Evolutionary conservation across 164 flowering plant genomes (phyloP).

Genomic region (Vitis rotundifolia): DNA sequence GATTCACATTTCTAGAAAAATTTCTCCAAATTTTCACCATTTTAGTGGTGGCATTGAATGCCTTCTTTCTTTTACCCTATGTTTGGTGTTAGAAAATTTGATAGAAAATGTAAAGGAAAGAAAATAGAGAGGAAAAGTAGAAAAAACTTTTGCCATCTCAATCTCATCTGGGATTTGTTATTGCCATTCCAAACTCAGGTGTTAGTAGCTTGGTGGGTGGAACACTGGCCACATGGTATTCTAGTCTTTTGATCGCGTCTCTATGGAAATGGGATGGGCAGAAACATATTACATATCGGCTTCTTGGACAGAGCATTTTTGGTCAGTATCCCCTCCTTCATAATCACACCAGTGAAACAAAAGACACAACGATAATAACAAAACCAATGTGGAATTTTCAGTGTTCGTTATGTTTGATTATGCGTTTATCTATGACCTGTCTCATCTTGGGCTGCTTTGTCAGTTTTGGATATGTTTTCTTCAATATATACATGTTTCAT

Average conservation of each 20-base stretch:
- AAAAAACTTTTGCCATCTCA: neutral
- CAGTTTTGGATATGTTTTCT: neutral
- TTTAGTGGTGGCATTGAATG: too few species aligned
- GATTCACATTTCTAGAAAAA: too few species aligned
- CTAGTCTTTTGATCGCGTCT: conserved; percentile 56
- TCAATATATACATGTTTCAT: neutral
- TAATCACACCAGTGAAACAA: too few species aligned
- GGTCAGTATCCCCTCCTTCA: conserved; percentile 34
- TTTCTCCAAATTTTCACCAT: too few species aligned
- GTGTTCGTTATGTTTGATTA: too few species aligned
- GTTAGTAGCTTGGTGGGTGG: conserved; percentile 50
- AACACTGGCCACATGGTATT: conserved; percentile 61
- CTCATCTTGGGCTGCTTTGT: neutral
- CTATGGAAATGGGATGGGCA: conserved; percentile 65
- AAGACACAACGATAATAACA: too few species aligned
- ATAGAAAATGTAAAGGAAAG: too few species aligned
- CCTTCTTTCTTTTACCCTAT: neutral
- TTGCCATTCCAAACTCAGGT: conserved; percentile 29
- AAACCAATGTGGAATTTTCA: too few species aligned
- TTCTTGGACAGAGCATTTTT: conserved; percentile 52
- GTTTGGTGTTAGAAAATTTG: neutral
- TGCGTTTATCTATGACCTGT: too few species aligned
- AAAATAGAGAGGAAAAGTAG: too few species aligned
- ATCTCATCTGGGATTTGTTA: neutral
- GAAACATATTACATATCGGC: conserved; percentile 50